Evolutionary conservation across 345 rosid species (phyloP), one percentile per base, ranked within the genome.

Genomic region (Acer yangbiense): DNA sequence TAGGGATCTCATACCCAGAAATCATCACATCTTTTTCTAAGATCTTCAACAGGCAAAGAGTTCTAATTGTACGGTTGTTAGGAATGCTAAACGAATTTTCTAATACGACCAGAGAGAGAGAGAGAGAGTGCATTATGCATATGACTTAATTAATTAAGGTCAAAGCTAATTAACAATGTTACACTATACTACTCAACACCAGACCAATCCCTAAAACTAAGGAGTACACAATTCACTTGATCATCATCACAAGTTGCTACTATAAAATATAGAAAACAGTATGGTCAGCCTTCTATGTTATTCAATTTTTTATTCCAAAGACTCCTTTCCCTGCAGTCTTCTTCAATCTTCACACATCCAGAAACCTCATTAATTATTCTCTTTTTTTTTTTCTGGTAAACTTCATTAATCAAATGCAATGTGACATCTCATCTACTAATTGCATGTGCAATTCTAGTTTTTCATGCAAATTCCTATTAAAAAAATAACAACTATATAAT

Each of bases 391-490:
- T 0, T 60, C 64, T 60, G 64, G 14, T 11, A 55, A 41, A 16
- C 50, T 35, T n/a, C 2, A 39, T 29, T 77, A 68, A 39, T 69
- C 44, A 41, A 60, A 74, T 32, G 50, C 58, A 65, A 70, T 32
- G 41, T 63, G 78, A 70, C 78, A 74, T 61, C 75, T 76, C 82
- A 58, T 64, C 81, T 43, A 44, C 74, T n/a, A 44, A 54, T 9
- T 69, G 76, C 85, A 85, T 74, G 86, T 79, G 81, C 70, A 61
- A 20, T 69, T 72, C 23, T 70, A 69, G 27, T 64, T 77, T 73
- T 57, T 52, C 69, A 43, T 43, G 82, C 65, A 17, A 71, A 71
- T 39, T 1, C 4, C 29, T 25, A 63, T 46, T 13, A 62, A 72
- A 76, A 76, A 57, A 48, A 20, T 4, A 39, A 50, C 1, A 35